phyloP scores from a whole-genome alignment of 169 alveolate genomes.

The Ichthyophthirius multifiliis region DNA sequence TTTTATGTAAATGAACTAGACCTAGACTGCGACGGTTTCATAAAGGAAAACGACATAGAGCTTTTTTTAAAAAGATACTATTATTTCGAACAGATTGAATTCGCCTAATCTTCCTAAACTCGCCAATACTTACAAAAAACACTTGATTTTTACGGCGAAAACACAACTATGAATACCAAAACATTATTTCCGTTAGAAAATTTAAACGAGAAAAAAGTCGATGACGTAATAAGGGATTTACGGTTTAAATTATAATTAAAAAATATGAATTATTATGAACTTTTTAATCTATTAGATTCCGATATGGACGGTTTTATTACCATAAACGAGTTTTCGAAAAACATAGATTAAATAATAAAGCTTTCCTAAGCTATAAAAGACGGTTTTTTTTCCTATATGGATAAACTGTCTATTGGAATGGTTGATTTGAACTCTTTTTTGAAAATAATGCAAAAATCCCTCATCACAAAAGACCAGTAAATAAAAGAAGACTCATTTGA shows the following conservation, averaged over 20 bases:
- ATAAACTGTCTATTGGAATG: conserved; percentile 55
- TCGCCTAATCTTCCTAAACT: neutral
- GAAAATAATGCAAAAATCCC: conserved; percentile 31
- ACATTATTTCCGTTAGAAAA: conserved; percentile 1
- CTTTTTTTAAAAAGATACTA: neutral
- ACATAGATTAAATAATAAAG: conserved; percentile 37
- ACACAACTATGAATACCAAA: neutral
- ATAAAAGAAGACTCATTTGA: conserved; percentile 53
- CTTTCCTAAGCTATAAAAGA: conserved; percentile 60
- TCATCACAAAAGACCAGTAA: neutral
- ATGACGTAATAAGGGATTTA: conserved; percentile 23
- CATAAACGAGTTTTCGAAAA: conserved; percentile 21
- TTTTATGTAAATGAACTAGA: conserved; percentile 5
- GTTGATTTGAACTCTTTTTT: conserved; percentile 56
- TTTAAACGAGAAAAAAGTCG: conserved; percentile 13
- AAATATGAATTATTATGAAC: conserved; percentile 36
- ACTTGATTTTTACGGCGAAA: neutral
- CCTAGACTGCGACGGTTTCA: conserved; percentile 11
- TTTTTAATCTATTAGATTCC: conserved; percentile 37
- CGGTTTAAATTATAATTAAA: conserved; percentile 23
- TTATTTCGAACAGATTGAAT: neutral
- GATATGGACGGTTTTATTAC: conserved; percentile 49
- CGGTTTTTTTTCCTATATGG: conserved; percentile 65
- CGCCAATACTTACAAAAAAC: neutral
- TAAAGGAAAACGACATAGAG: conserved; percentile 3